phyloP scores from a whole-genome alignment of 495 filamentous ascomycete genomes.

The Lasiosphaeris hirsuta region DNA sequence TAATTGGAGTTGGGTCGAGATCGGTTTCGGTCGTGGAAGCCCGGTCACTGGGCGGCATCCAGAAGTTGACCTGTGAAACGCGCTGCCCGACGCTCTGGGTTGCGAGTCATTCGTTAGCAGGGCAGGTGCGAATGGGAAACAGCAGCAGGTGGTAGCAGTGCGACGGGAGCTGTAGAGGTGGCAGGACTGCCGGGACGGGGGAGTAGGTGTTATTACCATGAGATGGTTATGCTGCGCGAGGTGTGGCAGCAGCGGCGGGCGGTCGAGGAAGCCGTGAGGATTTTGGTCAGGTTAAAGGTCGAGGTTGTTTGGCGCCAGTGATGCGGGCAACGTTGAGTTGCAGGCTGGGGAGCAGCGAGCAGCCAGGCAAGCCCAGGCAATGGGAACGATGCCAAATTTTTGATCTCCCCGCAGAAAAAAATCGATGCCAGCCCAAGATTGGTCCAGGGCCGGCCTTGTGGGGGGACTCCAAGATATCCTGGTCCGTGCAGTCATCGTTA shows the following conservation, averaged over 20 bases:
- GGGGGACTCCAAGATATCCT: not conserved
- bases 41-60: constrained; percentile 19
- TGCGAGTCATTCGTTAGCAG: not conserved
- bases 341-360: constrained; percentile 1
- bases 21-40: not conserved
- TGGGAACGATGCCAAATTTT: constrained; percentile 31
- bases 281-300: too few relatives aligned
- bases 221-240: not conserved
- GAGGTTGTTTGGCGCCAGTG: constrained; percentile 5
- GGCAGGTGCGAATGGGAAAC: not conserved
- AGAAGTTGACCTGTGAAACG: constrained; percentile 21
- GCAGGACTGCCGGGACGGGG: not conserved
- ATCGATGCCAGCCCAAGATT: constrained; percentile 16
- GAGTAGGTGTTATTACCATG: not conserved
- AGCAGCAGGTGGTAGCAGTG: not conserved
- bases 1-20: not conserved
- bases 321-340: constrained; percentile 1
- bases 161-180: too few relatives aligned
- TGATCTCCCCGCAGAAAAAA: constrained; percentile 32
- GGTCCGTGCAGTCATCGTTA: constrained; percentile 2
- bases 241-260: not conserved
- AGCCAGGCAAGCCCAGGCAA: not conserved
- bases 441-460: constrained; percentile 10
- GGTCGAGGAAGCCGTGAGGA: too few relatives aligned
- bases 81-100: constrained; percentile 12